Conservation (phyloP, 2,329 filamentous ascomycete genomes). For the Penicillium hesseltinei region DNA sequence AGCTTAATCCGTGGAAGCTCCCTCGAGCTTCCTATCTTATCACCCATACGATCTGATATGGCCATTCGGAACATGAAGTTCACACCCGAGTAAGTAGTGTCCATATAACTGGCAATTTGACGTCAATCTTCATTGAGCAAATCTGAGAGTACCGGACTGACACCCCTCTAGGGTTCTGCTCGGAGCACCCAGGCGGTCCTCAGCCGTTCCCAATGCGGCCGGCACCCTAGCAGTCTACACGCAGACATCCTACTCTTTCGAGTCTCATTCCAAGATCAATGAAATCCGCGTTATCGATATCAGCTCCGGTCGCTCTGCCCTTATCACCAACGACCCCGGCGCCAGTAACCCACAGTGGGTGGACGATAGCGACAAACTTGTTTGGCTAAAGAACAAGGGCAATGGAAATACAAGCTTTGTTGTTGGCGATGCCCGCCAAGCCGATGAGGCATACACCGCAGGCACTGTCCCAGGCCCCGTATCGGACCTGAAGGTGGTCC, state of each 20-base stretch:
- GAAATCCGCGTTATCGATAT: slow-evolving; percentile 49
- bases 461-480: slow-evolving; percentile 48
- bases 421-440: slow-evolving; percentile 42
- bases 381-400: slow-evolving; percentile 47
- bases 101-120: background rate
- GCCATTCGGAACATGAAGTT: slow-evolving; percentile 43
- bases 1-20: slow-evolving; percentile 8
- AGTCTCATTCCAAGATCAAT: slow-evolving; percentile 47
- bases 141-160: background rate
- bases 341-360: slow-evolving; percentile 50
- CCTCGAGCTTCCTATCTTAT: slow-evolving; percentile 19
- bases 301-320: slow-evolving; percentile 38
- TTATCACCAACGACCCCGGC: slow-evolving; percentile 46
- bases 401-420: slow-evolving; percentile 50
- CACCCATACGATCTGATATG: slow-evolving; percentile 32
- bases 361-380: slow-evolving; percentile 41
- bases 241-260: slow-evolving; percentile 51
- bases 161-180: slow-evolving; percentile 42
- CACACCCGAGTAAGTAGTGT: slow-evolving; percentile 40
- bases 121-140: background rate
- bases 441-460: slow-evolving; percentile 44
- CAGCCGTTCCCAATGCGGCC: slow-evolving; percentile 45
- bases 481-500: slow-evolving; percentile 47
- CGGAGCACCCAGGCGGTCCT: slow-evolving; percentile 47
- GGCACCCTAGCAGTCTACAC: slow-evolving; percentile 50